A percentile compares a stretch with the other conserved stretches of the same genome.
Evolutionary conservation across 768 basidiomycete species (phyloP).

Genomic region (Leccinum broughii): DNA sequence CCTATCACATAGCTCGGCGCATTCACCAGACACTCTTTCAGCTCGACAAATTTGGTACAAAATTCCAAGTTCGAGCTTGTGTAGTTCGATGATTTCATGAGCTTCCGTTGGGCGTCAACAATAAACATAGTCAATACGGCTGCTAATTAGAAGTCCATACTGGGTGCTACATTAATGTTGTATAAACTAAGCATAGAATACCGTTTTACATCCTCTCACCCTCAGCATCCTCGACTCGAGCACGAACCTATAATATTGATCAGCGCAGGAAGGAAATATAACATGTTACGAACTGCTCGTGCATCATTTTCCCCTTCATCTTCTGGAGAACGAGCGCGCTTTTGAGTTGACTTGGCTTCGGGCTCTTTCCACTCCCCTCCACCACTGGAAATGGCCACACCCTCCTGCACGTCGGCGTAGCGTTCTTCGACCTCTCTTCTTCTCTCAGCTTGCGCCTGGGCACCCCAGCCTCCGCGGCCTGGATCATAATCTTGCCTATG

Average conservation of each 20-base stretch:
- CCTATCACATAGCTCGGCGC: constrained; percentile 63
- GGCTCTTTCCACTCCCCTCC: constrained; percentile 85
- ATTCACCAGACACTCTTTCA: constrained; percentile 58
- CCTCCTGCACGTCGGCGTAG: constrained; percentile 78
- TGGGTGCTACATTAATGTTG: neutral
- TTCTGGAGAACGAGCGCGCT: constrained; percentile 75
- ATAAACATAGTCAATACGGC: constrained; percentile 16
- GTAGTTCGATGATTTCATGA: constrained; percentile 46
- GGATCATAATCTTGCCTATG: constrained; percentile 97
- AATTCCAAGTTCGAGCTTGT: constrained; percentile 47
- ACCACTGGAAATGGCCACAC: constrained; percentile 78
- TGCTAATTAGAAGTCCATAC: constrained; percentile 16
- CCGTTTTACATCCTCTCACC: constrained; percentile 66
- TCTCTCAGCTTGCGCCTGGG: constrained; percentile 79
- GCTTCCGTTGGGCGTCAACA: constrained; percentile 5
- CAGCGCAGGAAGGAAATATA: constrained; percentile 6
- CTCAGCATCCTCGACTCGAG: constrained; percentile 63
- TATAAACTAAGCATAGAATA: constrained; percentile 29
- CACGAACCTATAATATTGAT: constrained; percentile 46
- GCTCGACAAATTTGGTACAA: constrained; percentile 36
- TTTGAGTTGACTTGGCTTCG: constrained; percentile 50
- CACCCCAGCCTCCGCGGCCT: constrained; percentile 94
- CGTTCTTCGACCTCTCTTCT: constrained; percentile 83
- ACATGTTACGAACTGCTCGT: constrained; percentile 49
- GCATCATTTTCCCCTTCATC: constrained; percentile 62